These are phyloP conservation scores for Neohortaea acidophila DNA, from an alignment of 495 filamentous ascomycete genomes.

Conservation along the genomic window DNA sequence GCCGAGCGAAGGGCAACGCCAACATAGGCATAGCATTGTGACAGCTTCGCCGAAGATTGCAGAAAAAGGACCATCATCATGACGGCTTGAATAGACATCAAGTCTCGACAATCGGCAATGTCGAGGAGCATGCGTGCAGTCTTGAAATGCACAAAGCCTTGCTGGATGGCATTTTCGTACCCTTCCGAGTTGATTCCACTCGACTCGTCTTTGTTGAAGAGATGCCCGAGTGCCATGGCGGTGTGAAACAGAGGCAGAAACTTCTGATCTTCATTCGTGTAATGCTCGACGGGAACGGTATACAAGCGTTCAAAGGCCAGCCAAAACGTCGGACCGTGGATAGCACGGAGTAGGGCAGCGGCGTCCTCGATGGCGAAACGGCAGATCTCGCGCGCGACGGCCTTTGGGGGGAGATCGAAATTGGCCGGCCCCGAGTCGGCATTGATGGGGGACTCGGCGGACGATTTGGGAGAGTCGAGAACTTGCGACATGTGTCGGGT, in stretches of 20 bases:
- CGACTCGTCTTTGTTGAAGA: slow-evolving; percentile 49
- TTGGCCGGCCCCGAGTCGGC: slow-evolving; percentile 4
- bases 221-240: slow-evolving; percentile 69
- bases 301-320: slow-evolving; percentile 66
- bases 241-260: slow-evolving; percentile 76
- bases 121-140: slow-evolving; percentile 68
- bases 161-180: slow-evolving; percentile 59
- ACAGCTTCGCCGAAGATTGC: slow-evolving; percentile 78
- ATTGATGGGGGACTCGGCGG: slow-evolving; percentile 45
- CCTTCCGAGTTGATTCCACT: slow-evolving; percentile 36
- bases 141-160: slow-evolving; percentile 82
- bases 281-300: slow-evolving; percentile 50
- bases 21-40: slow-evolving; percentile 85
- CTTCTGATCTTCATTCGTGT: slow-evolving; percentile 56
- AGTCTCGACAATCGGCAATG: slow-evolving; percentile 79
- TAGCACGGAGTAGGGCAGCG: slow-evolving; percentile 64
- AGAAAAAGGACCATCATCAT: slow-evolving; percentile 89
- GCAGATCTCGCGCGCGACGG: slow-evolving; percentile 52
- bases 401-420: slow-evolving; percentile 46
- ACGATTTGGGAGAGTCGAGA: slow-evolving; percentile 58
- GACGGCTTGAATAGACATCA: slow-evolving; percentile 70
- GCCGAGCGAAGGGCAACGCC: slow-evolving; percentile 79
- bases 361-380: slow-evolving; percentile 70
- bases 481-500: slow-evolving; percentile 34
- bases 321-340: slow-evolving; percentile 81